These are phyloP conservation scores for Lactarius sanguifluus DNA, from an alignment of 768 basidiomycete species.

Conservation along the genomic window DNA sequence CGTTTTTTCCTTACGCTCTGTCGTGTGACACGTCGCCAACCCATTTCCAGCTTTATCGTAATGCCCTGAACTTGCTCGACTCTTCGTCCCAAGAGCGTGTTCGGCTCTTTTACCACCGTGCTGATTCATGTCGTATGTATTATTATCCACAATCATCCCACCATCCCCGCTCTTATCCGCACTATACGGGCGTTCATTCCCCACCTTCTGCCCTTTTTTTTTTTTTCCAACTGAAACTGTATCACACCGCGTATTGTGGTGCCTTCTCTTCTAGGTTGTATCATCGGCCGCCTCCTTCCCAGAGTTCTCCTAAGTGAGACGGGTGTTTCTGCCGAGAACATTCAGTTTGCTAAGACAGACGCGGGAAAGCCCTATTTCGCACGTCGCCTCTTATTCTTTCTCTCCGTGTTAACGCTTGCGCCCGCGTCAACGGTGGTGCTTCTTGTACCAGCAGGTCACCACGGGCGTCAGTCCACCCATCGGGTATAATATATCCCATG, in stretches of 20 bases:
- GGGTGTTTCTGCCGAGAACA: conserved; percentile 47
- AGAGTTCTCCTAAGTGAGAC: conserved; percentile 60
- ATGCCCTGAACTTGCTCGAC: conserved; percentile 59
- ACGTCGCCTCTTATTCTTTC: conserved; percentile 34
- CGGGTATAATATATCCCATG: conserved; percentile 81
- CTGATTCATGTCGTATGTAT: conserved; percentile 71
- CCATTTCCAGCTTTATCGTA: conserved; percentile 55
- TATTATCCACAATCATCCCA: background rate
- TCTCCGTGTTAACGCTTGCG: background rate
- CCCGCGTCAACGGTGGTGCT: conserved; percentile 1
- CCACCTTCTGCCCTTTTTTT: background rate
- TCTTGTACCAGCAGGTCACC: conserved; percentile 40
- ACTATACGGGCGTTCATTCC: background rate
- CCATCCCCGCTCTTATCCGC: background rate
- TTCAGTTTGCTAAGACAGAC: conserved; percentile 57
- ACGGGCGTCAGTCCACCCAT: conserved; percentile 52
- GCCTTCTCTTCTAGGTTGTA: conserved; percentile 51
- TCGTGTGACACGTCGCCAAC: background rate
- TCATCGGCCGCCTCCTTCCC: conserved; percentile 75
- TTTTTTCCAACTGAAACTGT: background rate
- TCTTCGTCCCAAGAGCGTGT: conserved; percentile 54
- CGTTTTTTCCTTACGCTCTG: background rate
- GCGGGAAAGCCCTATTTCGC: conserved; percentile 79
- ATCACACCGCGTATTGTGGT: background rate
- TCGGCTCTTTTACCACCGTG: conserved; percentile 63